Evolutionary conservation across 169 alveolate genomes (phyloP).

Genomic region (Fabrea salina): DNA sequence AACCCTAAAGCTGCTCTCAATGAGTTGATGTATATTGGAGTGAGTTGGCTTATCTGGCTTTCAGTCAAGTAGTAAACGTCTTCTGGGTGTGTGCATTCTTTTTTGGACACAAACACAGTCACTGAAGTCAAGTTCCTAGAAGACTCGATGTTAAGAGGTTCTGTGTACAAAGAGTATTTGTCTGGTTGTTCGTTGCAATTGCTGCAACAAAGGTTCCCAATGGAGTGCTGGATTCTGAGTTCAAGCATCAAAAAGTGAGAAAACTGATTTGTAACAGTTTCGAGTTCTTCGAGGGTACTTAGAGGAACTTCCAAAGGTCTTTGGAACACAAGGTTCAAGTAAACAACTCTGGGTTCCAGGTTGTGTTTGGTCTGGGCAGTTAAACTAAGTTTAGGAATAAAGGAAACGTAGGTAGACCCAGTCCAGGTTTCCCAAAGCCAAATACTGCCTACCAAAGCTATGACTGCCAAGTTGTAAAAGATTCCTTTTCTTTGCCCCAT

Average conservation of each 20-base stretch:
- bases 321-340: not conserved
- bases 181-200: not conserved
- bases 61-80: not conserved
- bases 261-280: not conserved
- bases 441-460: not conserved
- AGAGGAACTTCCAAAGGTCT: not conserved
- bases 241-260: not conserved
- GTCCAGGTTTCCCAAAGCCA: not conserved
- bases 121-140: not conserved
- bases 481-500: not conserved
- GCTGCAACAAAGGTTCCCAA: not conserved
- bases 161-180: not conserved
- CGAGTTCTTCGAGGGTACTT: not conserved
- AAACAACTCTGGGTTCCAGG: not conserved
- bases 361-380: not conserved
- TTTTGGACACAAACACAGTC: not conserved
- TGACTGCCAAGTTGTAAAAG: not conserved
- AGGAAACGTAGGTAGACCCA: not conserved
- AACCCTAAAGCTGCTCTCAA: not conserved
- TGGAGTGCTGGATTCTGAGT: not conserved
- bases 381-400: not conserved
- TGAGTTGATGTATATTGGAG: not conserved
- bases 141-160: not conserved
- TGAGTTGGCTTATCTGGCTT: not conserved
- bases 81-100: not conserved